These are phyloP conservation scores for Asterophora parasitica DNA, from an alignment of 768 basidiomycete genomes.

Conservation along the genomic window DNA sequence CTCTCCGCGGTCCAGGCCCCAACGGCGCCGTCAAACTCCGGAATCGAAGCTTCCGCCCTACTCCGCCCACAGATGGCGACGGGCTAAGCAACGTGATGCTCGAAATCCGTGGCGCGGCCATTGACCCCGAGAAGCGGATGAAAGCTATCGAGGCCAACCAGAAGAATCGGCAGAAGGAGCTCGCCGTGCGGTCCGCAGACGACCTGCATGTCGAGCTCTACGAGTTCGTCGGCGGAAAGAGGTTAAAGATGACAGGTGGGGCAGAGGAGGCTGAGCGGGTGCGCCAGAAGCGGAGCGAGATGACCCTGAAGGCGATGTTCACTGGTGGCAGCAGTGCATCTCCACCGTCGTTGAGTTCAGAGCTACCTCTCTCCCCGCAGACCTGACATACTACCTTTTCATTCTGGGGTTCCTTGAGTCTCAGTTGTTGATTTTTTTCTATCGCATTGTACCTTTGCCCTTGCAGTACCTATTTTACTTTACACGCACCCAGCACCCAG, in stretches of 20 bases:
- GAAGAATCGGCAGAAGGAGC: conserved; percentile 72
- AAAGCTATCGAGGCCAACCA: conserved; percentile 92
- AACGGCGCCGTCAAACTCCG: conserved; percentile 24
- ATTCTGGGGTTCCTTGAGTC: neutral
- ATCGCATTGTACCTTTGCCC: conserved; percentile 13
- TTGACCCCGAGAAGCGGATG: conserved; percentile 80
- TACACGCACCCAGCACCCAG: neutral
- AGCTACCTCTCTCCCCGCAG: conserved; percentile 10
- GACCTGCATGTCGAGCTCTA: conserved; percentile 80
- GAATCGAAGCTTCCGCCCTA: conserved; percentile 52
- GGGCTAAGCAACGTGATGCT: conserved; percentile 79
- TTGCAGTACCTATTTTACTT: conserved; percentile 16
- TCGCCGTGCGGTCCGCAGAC: conserved; percentile 59
- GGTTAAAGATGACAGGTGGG: conserved; percentile 93
- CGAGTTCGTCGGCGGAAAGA: conserved; percentile 85
- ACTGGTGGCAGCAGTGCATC: conserved; percentile 15
- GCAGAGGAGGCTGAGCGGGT: conserved; percentile 88
- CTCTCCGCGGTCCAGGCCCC: conserved; percentile 48
- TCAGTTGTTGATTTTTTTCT: neutral
- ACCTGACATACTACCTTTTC: neutral
- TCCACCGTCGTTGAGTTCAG: conserved; percentile 11
- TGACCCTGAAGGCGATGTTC: conserved; percentile 90
- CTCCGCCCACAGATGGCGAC: conserved; percentile 59
- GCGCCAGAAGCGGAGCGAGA: conserved; percentile 77
- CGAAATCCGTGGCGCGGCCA: conserved; percentile 79